Conservation (phyloP, 2,329 filamentous ascomycete species). For the Tolypocladium paradoxum region DNA sequence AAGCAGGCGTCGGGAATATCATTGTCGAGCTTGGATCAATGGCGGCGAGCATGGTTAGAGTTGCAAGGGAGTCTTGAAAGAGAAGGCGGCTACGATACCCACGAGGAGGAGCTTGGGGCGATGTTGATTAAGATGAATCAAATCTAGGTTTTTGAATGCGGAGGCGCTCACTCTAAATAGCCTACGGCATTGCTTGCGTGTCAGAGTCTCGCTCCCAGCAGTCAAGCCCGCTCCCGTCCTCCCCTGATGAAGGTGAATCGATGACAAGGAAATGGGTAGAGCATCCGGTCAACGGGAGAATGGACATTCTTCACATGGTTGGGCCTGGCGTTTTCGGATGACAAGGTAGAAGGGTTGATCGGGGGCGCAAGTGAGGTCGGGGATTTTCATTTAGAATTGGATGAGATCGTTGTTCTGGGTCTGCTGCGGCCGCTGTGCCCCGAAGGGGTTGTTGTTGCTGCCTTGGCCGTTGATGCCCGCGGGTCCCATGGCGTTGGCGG, state of each 20-base stretch:
- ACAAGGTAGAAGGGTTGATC: constrained; percentile 1
- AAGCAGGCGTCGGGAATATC: not conserved
- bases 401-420: constrained; percentile 48
- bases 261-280: not conserved
- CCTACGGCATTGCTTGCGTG: not conserved
- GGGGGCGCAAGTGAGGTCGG: not conserved
- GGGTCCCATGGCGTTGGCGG: constrained; percentile 39
- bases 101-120: constrained; percentile 4
- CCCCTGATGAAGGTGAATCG: constrained; percentile 1
- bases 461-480: constrained; percentile 42
- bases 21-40: not conserved
- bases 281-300: not conserved
- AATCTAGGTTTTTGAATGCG: constrained; percentile 4
- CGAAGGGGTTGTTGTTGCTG: constrained; percentile 50
- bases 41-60: not conserved
- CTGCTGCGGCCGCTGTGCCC: constrained; percentile 35
- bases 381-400: constrained; percentile 38
- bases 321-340: not conserved
- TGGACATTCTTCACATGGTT: constrained; percentile 1
- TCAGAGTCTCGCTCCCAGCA: not conserved
- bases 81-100: constrained; percentile 2
- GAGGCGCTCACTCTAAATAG: constrained; percentile 2
- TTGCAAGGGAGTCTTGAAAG: not conserved
- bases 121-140: constrained; percentile 5
- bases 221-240: not conserved